Base-by-base conservation (phyloP, 169 alveolate species). In the Plasmodium yoelii region DNA sequence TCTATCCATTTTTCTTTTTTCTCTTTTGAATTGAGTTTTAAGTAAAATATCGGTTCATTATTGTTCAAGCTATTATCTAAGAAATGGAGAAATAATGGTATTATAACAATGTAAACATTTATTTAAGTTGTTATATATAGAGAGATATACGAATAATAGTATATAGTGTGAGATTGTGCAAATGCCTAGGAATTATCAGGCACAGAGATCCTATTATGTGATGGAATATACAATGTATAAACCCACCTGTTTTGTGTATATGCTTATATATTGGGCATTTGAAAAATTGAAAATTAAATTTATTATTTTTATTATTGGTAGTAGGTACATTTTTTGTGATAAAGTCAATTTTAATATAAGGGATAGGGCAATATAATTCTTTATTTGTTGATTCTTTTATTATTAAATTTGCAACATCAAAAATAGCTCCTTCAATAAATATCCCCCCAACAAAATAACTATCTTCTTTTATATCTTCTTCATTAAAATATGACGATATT, bases 261-360 rank as follows among this genome's bases (percentile, higher is more conserved):
- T 77, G 63, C 46, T 77, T 77, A 44, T 77, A 77, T 63, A 77
- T 77, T 67, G 88, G 88, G 28, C 88, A 77, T 22, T 77, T 77
- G 75, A 77, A 77, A 13, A 77, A 34, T 28, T 77, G 60, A 59
- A 39, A 57, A 63, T 57, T 73, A 46, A 26, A 77, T 6, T 56
- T 28, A 22, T 49, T 46, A 4, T 9, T 42, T 34, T 47, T 65
- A 57, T 28, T 39, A 18, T 77, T 77, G 34, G 15, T 59, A 19
- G 15, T 13, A 46, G 88, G 63, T n/a, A 15, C 26, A 13, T 56
- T 77, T 68, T 44, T 77, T 5, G 74, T 77, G 59, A 63, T 18
- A 57, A 77, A 64, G 44, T 63, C 47, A 8, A 77, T 68, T 68
- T 77, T 77, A 34, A 77, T 77, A 26, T 63, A 77, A 24, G 88